These are phyloP conservation scores for Gracilaria domingensis DNA, from an alignment of 23 red algal species.

Conservation along the genomic window DNA sequence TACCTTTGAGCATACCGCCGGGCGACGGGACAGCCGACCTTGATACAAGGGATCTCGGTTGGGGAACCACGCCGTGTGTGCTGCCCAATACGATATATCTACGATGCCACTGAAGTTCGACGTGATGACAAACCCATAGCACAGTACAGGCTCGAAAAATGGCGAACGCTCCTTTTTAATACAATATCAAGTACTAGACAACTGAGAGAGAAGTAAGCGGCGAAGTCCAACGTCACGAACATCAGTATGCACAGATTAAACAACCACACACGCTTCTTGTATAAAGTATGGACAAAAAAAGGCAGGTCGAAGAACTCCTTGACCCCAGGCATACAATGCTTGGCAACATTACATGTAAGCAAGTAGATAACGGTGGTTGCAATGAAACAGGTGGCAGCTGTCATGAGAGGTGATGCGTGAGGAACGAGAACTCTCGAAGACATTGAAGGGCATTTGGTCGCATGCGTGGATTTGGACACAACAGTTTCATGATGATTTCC, in stretches of 20 bases:
- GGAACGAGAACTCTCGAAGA: conserved; percentile 38
- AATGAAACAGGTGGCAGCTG: neutral
- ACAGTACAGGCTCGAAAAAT: too few species aligned
- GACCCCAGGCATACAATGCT: neutral
- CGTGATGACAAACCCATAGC: too few species aligned
- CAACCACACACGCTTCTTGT: neutral
- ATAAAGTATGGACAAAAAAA: conserved; percentile 13
- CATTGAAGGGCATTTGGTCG: conserved; percentile 53
- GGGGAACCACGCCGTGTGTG: too few species aligned
- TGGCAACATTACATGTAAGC: neutral
- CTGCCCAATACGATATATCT: too few species aligned
- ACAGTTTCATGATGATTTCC: conserved; percentile 48
- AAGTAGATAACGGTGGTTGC: neutral
- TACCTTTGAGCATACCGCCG: too few species aligned
- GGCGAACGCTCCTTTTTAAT: neutral
- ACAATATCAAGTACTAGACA: too few species aligned
- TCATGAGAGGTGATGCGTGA: conserved; percentile 13
- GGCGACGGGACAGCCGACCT: too few species aligned
- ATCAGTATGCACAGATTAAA: neutral
- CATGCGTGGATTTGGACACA: conserved; percentile 65
- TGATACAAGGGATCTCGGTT: too few species aligned
- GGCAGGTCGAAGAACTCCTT: neutral
- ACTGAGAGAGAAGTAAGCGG: conserved; percentile 15
- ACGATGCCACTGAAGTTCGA: too few species aligned
- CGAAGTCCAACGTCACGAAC: neutral